Evolutionary conservation across 208 protist genomes (phyloP), one percentile per base, ranked within the genome.

Genomic region (Acanthamoeba triangularis): DNA sequence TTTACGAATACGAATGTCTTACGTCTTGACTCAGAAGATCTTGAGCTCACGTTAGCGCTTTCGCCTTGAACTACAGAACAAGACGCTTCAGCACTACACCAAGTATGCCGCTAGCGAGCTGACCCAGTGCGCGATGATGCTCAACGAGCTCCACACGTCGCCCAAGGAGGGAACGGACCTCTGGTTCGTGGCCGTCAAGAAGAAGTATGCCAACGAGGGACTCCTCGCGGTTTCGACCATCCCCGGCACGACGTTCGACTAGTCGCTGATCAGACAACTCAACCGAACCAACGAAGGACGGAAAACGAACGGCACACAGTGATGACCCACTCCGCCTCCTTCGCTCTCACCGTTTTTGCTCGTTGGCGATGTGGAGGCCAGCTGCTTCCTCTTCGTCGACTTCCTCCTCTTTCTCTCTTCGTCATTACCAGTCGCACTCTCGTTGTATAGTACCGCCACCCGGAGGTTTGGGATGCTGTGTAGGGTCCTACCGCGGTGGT

Each of bases 61-160:
- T n/a, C 20, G 16, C 80, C 23, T 37, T 63, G 18, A 13, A 30
- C n/a, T 25, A 14, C 52, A 93, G 87, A 93, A 93, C 61, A 93
- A 93, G 80, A 88, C 80, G 54, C 63, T 93, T 16, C 61, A 93
- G 41, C 87, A 93, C 63, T 76, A 93, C 63, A 93, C 87, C 41
- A 93, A 93, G 61, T 93, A 93, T 13, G 23, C 87, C 1, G 87
- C 41, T 1, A 14, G 11, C 20, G 87, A 93, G 5, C 28, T 93
- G 18, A 30, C 56, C 11, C 54, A n/a, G 25, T 93, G 87, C 61
- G 87, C 63, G 37, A 44, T 52, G 37, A 23, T 41, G 30, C 87
- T 93, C 59, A 93, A 76, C 87, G 63, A 76, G 87, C 59, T 93
- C 11, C 80, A 88, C 52, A 65, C 80, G 35, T 25, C 80, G 25